phyloP scores from a whole-genome alignment of 495 filamentous ascomycete genomes.

The Astrothelium subdiscretum region DNA sequence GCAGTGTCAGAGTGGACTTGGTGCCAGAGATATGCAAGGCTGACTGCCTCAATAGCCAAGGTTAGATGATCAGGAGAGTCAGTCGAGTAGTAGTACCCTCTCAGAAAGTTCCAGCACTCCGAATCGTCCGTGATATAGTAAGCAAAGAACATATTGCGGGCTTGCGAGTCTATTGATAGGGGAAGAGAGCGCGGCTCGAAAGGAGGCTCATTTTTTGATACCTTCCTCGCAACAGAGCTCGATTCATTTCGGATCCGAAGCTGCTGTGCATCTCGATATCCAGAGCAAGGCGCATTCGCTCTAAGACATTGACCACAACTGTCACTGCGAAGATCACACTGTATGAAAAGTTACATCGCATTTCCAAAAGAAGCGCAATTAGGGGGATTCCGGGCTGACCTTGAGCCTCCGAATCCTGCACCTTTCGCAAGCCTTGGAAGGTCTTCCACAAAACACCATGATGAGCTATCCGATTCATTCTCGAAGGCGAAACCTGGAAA shows the following conservation, averaged over 20 bases:
- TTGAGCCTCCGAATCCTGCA: slow-evolving; percentile 13
- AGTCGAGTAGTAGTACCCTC: slow-evolving; percentile 1
- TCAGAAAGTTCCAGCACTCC: slow-evolving; percentile 11
- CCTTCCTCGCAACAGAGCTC: slow-evolving; percentile 4
- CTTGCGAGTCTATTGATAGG: slow-evolving; percentile 5
- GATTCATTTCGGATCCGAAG: slow-evolving; percentile 13
- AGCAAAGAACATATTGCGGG: slow-evolving; percentile 12
- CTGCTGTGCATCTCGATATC: slow-evolving; percentile 12
- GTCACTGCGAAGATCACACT: slow-evolving; percentile 10
- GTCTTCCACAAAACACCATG: slow-evolving; percentile 19
- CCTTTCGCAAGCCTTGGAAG: slow-evolving; percentile 14
- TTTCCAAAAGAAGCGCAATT: not conserved
- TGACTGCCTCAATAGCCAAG: slow-evolving; percentile 15
- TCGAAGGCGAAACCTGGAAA: not conserved
- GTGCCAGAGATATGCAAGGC: slow-evolving; percentile 12
- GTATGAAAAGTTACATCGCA: not conserved
- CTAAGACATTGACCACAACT: slow-evolving; percentile 10
- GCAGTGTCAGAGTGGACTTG: slow-evolving; percentile 10
- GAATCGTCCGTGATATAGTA: slow-evolving; percentile 7
- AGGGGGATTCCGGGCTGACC: not conserved
- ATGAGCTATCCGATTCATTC: not conserved
- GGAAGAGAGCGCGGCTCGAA: not conserved
- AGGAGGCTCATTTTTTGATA: not conserved
- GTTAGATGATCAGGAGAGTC: slow-evolving; percentile 5
- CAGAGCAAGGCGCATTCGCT: slow-evolving; percentile 9